A percentile compares a stretch with the other conserved stretches of the same genome.
Evolutionary conservation across 163 green algal species (phyloP).

Genomic region (Coccomyxa subellipsoidea): DNA sequence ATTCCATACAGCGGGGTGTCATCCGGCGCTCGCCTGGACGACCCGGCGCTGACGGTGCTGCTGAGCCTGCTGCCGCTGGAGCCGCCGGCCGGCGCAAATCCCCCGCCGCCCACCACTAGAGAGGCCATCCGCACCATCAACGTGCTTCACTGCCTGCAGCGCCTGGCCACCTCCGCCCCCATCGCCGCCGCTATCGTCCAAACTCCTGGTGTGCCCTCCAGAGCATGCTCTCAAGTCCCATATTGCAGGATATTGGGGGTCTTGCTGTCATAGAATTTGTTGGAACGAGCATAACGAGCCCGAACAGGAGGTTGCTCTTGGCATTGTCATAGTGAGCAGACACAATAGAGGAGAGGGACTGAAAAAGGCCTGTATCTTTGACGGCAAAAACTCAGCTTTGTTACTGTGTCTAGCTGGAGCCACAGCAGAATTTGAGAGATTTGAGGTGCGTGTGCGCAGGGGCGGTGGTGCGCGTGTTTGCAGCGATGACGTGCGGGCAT

Average conservation of each 20-base stretch:
- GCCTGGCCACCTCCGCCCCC: conserved; percentile 36
- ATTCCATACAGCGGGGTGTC: conserved; percentile 51
- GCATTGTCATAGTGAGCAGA: no score
- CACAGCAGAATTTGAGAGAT: no score
- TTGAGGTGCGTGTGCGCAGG: conserved; percentile 3
- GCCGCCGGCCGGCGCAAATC: conserved; percentile 13
- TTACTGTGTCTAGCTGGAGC: no score
- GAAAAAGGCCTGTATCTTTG: no score
- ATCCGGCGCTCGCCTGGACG: conserved; percentile 23
- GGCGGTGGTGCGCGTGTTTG: conserved; percentile 51
- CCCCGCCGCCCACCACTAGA: conserved; percentile 4
- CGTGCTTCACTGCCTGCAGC: conserved; percentile 62
- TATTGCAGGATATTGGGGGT: neutral
- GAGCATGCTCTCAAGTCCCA: neutral
- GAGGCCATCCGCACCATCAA: conserved; percentile 41
- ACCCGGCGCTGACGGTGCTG: conserved; percentile 37
- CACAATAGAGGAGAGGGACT: no score
- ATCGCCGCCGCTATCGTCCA: conserved; percentile 2
- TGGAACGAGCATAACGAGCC: no score
- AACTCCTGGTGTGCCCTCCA: neutral
- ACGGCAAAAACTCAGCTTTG: no score
- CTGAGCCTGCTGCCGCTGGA: conserved; percentile 54
- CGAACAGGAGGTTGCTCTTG: no score
- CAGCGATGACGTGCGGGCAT: conserved; percentile 46
- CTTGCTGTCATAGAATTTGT: neutral